Evolutionary conservation across 1,284 basidiomycete species (phyloP).

Genomic region (Marasmius tenuissimus): DNA sequence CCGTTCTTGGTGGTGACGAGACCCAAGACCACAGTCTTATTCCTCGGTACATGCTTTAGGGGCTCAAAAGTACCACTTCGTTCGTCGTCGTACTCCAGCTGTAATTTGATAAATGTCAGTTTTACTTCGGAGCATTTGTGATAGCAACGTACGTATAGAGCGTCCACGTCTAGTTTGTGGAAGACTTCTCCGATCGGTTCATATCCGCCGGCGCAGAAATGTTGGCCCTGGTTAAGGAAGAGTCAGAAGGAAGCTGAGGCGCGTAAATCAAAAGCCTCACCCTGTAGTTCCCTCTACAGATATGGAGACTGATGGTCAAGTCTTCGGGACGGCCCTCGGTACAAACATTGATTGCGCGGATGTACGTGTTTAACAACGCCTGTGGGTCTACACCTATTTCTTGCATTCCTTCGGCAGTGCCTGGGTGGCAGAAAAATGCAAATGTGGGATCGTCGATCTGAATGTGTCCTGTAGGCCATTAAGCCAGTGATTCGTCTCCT

Average conservation of each 20-base stretch:
- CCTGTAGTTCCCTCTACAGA: slow-evolving; percentile 81
- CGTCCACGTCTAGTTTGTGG: slow-evolving; percentile 71
- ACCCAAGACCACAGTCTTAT: slow-evolving; percentile 74
- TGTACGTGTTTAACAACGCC: slow-evolving; percentile 67
- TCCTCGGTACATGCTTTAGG: slow-evolving; percentile 60
- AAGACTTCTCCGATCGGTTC: slow-evolving; percentile 75
- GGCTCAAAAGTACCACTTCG: slow-evolving; percentile 74
- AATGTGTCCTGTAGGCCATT: slow-evolving; percentile 47
- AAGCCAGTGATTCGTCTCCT: background rate
- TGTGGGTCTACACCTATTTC: slow-evolving; percentile 60
- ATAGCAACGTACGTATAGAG: slow-evolving; percentile 57
- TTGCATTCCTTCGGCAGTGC: slow-evolving; percentile 64
- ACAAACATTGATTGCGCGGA: slow-evolving; percentile 69
- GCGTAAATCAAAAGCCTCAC: slow-evolving; percentile 21
- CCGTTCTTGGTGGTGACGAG: slow-evolving; percentile 74
- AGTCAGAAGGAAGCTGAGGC: background rate
- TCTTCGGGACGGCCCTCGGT: slow-evolving; percentile 60
- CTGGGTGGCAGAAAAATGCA: slow-evolving; percentile 64
- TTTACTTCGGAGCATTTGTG: background rate
- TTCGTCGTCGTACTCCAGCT: slow-evolving; percentile 79
- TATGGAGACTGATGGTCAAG: slow-evolving; percentile 70
- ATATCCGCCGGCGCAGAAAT: slow-evolving; percentile 77
- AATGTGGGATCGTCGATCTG: slow-evolving; percentile 78
- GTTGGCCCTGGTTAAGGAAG: slow-evolving; percentile 37
- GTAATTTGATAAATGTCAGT: slow-evolving; percentile 5